These are phyloP conservation scores for Debaryomyces castellii DNA, from an alignment of 805 yeast species.

Conservation along the genomic window DNA sequence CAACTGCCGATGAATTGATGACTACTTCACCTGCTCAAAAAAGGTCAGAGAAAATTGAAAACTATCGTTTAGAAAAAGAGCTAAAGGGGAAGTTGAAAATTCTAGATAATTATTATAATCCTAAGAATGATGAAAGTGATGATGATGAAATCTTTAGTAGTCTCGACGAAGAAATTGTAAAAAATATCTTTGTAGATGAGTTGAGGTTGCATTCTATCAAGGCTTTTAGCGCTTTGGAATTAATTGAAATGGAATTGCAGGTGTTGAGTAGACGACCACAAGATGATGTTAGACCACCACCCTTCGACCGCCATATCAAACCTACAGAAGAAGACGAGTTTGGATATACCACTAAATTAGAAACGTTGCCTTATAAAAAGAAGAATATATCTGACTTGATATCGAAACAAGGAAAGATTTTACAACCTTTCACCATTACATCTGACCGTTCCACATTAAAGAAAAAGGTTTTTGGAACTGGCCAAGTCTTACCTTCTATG, in stretches of 20 bases:
- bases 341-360: constrained; percentile 66
- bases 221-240: constrained; percentile 57
- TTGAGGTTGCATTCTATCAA: constrained; percentile 51
- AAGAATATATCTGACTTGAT: constrained; percentile 39
- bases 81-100: constrained; percentile 44
- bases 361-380: constrained; percentile 37
- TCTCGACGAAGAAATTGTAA: constrained; percentile 63
- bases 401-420: constrained; percentile 72
- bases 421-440: constrained; percentile 80
- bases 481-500: constrained; percentile 92
- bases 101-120: constrained; percentile 30
- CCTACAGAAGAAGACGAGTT: constrained; percentile 22
- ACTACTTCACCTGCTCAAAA: constrained; percentile 34
- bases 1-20: constrained; percentile 38
- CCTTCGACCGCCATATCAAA: background rate
- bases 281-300: constrained; percentile 3
- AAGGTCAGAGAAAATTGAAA: constrained; percentile 72
- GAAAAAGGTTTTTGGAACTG: constrained; percentile 80
- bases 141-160: constrained; percentile 23
- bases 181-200: constrained; percentile 57
- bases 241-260: constrained; percentile 62
- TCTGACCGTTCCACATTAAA: constrained; percentile 52
- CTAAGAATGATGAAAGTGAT: constrained; percentile 10
- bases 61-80: constrained; percentile 59
- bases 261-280: constrained; percentile 50